Base-by-base conservation (phyloP, 768 basidiomycete genomes). In the Serendipita sp. region DNA sequence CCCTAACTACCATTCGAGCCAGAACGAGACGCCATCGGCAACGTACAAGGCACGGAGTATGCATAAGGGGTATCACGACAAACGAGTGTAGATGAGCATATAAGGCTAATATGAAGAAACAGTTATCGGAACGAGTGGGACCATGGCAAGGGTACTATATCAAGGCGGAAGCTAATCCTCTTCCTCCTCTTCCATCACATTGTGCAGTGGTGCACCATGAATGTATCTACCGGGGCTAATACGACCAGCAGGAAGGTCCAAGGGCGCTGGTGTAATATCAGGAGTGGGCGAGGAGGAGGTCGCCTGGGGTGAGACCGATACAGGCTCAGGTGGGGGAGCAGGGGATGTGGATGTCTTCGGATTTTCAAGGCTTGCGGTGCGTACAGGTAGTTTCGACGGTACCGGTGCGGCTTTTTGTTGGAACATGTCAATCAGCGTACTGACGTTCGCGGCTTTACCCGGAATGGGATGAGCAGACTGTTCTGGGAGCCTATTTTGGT, bases 131-230 rank as follows among this genome's bases (percentile, higher is more conserved):
- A 20, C 45, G 26, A 28, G n/a, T 20, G n/a, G 9, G 26, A 48
- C 26, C 26, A n/a, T 5, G 20, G 26, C n/a, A 9, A 9, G n/a
- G 26, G 45, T n/a, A 48, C 7, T 48, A 20, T 28, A 28, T 20
- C 45, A 48, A 48, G 1, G 45, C 38, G 5, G n/a, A 9, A 5
- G 20, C 62, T 64, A 63, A n/a, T 83, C 82, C 67, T 88, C 85
- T 65, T 89, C 87, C 64, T 86, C 84, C 68, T 90, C 88, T 70
- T 90, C 90, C 53, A 90, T 24, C 43, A 92, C 90, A 65, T 91
- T 91, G 66, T 90, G 87, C 68, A 92, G 76, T 30, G 90, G 90
- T 5, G 87, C 86, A 26, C 90, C 90, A 68, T 92, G 90, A 14
- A 88, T 71, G 69, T 92, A 92, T 44, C 88, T 81, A 5, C 71